Evolutionary conservation across 768 basidiomycete species (phyloP), one percentile per base, ranked within the genome.

Genomic region (Podaxis sp.): DNA sequence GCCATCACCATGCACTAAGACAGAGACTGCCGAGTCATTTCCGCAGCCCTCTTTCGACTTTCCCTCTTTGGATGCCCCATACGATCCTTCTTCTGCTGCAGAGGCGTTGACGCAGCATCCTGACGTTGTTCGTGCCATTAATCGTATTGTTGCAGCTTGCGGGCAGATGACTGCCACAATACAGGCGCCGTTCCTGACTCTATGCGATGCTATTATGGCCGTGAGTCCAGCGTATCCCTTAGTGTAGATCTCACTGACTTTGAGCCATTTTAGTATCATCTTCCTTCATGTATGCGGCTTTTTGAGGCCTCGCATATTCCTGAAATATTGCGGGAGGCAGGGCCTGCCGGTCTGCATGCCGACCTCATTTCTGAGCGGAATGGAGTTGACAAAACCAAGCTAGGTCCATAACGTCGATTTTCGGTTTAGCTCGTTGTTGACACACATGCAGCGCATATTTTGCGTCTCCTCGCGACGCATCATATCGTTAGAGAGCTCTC

Each of bases 401-500:
- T 88, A 40, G 83, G 87, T 86, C 42, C 14, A 67, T 55, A 5
- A n/a, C 18, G n/a, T 44, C 42, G 27, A 13, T 55, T 21, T 50
- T 14, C 16, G 18, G 10, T 50, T 38, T 18, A 28, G n/a, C 16
- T 28, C 14, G 13, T 27, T 25, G n/a, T 35, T 58, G 11, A 56
- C 16, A 21, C 42, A 7, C 64, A 52, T 16, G 3, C 42, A 91
- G 90, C 85, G 3, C 91, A 91, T 66, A 80, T 83, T 36, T 79
- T 93, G 42, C 86, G 91, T 47, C 77, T 91, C 23, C 80, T 93
- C 48, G 89, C 90, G 10, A 90, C 90, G 0, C 89, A 91, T 67
- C 90, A 92, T 69, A 82, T 92, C 55, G 76, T 89, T 35, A 78
- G 80, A 44, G 91, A 93, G 70, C 76, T 83, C 2, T 76, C 80